Conservation (phyloP, 1,284 basidiomycete genomes). For the Cutaneotrichosporon arboriforme region DNA sequence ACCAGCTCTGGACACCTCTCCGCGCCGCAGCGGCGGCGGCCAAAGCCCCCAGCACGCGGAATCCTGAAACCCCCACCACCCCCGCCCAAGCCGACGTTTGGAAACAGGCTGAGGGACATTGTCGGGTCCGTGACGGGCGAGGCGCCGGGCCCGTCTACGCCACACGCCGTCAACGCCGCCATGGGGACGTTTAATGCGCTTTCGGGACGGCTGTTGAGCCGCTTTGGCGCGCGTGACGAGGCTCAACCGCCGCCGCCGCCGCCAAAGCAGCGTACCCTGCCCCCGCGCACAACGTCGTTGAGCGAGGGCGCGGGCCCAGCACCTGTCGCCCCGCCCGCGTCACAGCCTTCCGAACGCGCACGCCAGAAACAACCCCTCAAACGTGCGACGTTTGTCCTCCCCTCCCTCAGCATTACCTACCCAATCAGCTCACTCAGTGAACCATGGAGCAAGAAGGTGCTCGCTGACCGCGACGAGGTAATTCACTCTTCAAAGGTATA, state of each 20-base stretch:
- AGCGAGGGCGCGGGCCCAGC: not conserved
- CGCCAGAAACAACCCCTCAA: conserved; percentile 57
- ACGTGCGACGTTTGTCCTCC: conserved; percentile 77
- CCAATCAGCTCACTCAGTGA: conserved; percentile 75
- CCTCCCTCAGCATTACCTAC: conserved; percentile 73
- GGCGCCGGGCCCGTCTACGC: conserved; percentile 13
- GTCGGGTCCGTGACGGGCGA: conserved; percentile 32
- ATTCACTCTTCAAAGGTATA: not conserved
- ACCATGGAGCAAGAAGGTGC: conserved; percentile 65
- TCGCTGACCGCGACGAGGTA: conserved; percentile 39
- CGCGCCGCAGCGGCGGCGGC: conserved; percentile 31
- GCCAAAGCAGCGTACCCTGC: not conserved
- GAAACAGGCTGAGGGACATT: conserved; percentile 43
- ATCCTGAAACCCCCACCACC: conserved; percentile 48
- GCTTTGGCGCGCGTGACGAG: conserved; percentile 16
- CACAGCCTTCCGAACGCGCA: conserved; percentile 19
- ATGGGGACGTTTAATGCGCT: conserved; percentile 32
- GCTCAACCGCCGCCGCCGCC: conserved; percentile 1
- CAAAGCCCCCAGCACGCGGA: conserved; percentile 42
- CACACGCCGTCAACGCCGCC: conserved; percentile 16
- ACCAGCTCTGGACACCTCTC: conserved; percentile 3
- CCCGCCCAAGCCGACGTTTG: conserved; percentile 43
- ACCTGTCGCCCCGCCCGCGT: not conserved
- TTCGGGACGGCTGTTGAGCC: conserved; percentile 28
- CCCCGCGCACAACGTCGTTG: conserved; percentile 1